A percentile compares a stretch with the other conserved stretches of the same genome.
phyloP scores from a whole-genome alignment of 768 basidiomycete genomes.

The Porphyrellus cyaneotinctus region DNA sequence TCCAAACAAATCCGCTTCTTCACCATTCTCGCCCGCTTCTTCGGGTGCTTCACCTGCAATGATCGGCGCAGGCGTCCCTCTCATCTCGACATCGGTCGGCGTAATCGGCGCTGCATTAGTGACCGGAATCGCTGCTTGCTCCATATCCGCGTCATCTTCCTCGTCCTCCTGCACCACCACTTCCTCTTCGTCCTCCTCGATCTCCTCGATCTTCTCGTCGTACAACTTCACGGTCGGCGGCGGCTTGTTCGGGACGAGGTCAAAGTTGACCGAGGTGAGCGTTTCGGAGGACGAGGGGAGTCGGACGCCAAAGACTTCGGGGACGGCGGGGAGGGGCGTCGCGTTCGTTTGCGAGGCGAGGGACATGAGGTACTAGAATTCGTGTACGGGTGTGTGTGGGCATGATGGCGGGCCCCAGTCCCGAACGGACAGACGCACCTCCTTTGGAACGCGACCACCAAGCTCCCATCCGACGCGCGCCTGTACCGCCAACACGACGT shows the following conservation, averaged over 20 bases:
- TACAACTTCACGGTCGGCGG: slow-evolving; percentile 72
- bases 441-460: slow-evolving; percentile 83
- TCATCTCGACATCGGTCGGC: slow-evolving; percentile 63
- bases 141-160: slow-evolving; percentile 62
- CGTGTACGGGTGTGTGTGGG: background rate
- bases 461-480: slow-evolving; percentile 92
- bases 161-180: slow-evolving; percentile 49
- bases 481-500: slow-evolving; percentile 76
- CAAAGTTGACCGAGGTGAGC: slow-evolving; percentile 79
- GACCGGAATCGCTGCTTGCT: slow-evolving; percentile 51
- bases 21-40: slow-evolving; percentile 65
- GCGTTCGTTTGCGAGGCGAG: slow-evolving; percentile 82
- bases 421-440: slow-evolving; percentile 44
- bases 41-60: slow-evolving; percentile 41
- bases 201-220: slow-evolving; percentile 79
- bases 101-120: slow-evolving; percentile 35
- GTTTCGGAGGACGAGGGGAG: slow-evolving; percentile 68
- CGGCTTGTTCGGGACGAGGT: slow-evolving; percentile 80
- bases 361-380: slow-evolving; percentile 63
- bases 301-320: slow-evolving; percentile 83
- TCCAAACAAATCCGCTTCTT: slow-evolving; percentile 72
- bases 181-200: slow-evolving; percentile 46
- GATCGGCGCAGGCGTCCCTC: slow-evolving; percentile 31
- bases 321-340: slow-evolving; percentile 74
- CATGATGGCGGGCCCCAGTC: background rate